Base-by-base conservation (phyloP, 805 yeast genomes). In the Cyberlindnera veronae region DNA sequence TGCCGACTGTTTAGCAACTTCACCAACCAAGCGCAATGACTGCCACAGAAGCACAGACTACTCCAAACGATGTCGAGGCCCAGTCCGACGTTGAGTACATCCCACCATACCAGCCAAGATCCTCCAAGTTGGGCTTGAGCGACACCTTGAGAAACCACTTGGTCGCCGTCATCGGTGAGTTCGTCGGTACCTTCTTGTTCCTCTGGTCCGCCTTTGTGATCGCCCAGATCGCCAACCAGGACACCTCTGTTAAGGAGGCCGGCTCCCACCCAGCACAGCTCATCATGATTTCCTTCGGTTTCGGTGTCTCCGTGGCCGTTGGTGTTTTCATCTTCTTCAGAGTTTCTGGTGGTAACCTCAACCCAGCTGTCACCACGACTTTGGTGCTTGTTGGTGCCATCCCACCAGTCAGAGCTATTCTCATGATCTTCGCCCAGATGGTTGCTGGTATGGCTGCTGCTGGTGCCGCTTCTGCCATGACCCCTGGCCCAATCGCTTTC, bases 381-480 rank as follows among this genome's bases (percentile, higher is more conserved):
- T 68, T 87, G 58, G 73, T 79, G n/a, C 66, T 84, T 32, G 81
- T 85, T 16, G 74, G 84, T 48, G 91, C 87, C 40, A 72, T 84
- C 45, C 74, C 87, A 30, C 87, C 89, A 41, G 45, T 82, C 23
- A 77, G 93, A 62, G 90, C 84, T 51, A 61, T 69, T 17, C 60
- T 83, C 41, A 77, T 82, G 79, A 64, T 76, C 63, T 33, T 81
- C 39, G 51, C 90, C 29, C 95, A 87, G 68, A 60, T 86, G 57
- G 64, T 85, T 60, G 95, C 84, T 38, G 95, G 95, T 64, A 82
- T 87, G 81, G 88, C 88, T 55, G 95, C 95, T 41, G 95, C 91
- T 41, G 95, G 87, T 62, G 91, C 88, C 32, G 95, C 88, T 35
- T 67, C 76, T 48, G 93, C 87, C 32, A 76, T 86, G 81, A 83